Percentiles rank a stretch among this genome's conserved stretches.
phyloP scores from a whole-genome alignment of 495 filamentous ascomycete genomes.

The Bryoglossum gracile region DNA sequence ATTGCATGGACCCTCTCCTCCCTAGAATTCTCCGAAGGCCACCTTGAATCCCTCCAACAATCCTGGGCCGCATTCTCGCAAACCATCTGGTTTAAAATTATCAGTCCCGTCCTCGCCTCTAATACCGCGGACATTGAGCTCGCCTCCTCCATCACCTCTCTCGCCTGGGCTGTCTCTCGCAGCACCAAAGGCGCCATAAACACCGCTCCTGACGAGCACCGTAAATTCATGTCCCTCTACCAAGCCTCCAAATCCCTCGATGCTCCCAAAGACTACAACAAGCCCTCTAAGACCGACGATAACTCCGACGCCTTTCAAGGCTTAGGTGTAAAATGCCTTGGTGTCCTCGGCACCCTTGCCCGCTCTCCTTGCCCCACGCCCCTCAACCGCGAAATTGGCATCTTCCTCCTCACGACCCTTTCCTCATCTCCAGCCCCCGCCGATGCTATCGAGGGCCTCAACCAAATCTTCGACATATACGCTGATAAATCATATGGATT shows the following conservation, averaged over 20 bases:
- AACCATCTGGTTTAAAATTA: conserved; percentile 43
- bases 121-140: conserved; percentile 53
- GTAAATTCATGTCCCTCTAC: conserved; percentile 54
- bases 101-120: conserved; percentile 44
- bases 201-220: conserved; percentile 40
- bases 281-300: conserved; percentile 17
- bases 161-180: conserved; percentile 56
- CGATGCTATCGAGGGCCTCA: conserved; percentile 48
- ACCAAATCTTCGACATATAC: conserved; percentile 57
- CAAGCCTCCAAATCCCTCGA: conserved; percentile 38
- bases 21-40: conserved; percentile 34
- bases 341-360: conserved; percentile 51
- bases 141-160: conserved; percentile 47
- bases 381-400: conserved; percentile 48
- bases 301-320: conserved; percentile 40
- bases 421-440: conserved; percentile 37
- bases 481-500: conserved; percentile 46
- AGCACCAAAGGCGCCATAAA: conserved; percentile 39
- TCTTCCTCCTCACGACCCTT: conserved; percentile 49
- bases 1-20: conserved; percentile 52
- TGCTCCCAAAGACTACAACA: conserved; percentile 8
- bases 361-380: conserved; percentile 35
- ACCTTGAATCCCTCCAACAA: conserved; percentile 28
- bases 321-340: conserved; percentile 53
- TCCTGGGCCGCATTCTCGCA: conserved; percentile 44